These are phyloP conservation scores for Cetraspora pellucida DNA, from an alignment of 192 early-diverging fungal genomes.

Conservation along the genomic window DNA sequence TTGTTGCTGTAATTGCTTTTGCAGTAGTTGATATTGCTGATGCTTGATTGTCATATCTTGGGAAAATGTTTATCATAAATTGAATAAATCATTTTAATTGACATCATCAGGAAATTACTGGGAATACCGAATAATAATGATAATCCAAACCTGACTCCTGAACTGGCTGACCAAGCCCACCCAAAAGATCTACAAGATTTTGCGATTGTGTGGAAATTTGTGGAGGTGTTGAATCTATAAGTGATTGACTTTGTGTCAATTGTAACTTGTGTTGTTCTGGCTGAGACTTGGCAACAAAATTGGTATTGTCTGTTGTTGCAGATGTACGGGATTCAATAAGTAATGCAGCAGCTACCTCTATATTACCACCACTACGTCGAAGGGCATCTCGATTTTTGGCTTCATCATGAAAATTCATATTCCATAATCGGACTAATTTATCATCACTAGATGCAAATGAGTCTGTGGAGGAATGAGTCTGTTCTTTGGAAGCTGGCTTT, in stretches of 20 bases:
- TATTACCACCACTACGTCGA: constrained; percentile 69
- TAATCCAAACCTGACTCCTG: too few species aligned
- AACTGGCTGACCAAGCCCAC: too few species aligned
- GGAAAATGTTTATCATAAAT: too few species aligned
- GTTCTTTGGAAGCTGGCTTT: background rate
- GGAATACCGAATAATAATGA: too few species aligned
- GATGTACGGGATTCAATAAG: constrained; percentile 48
- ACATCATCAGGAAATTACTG: too few species aligned
- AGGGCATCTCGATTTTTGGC: constrained; percentile 69
- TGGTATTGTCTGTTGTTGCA: background rate
- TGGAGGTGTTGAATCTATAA: background rate
- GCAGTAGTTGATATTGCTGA: too few species aligned
- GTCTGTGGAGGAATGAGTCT: constrained; percentile 15
- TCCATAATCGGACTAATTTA: constrained; percentile 61
- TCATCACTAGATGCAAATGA: constrained; percentile 49
- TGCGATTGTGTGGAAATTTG: background rate
- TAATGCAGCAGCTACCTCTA: constrained; percentile 71
- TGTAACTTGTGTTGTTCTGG: constrained; percentile 24
- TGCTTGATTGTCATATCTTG: too few species aligned
- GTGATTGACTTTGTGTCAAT: constrained; percentile 5
- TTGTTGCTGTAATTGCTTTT: too few species aligned
- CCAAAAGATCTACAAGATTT: background rate
- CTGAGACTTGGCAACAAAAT: background rate
- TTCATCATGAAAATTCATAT: constrained; percentile 76
- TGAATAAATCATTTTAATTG: too few species aligned